A percentile compares a stretch with the other conserved stretches of the same genome.
Evolutionary conservation across 2,329 filamentous ascomycete species (phyloP).

Genomic region (Didymella pinodella): DNA sequence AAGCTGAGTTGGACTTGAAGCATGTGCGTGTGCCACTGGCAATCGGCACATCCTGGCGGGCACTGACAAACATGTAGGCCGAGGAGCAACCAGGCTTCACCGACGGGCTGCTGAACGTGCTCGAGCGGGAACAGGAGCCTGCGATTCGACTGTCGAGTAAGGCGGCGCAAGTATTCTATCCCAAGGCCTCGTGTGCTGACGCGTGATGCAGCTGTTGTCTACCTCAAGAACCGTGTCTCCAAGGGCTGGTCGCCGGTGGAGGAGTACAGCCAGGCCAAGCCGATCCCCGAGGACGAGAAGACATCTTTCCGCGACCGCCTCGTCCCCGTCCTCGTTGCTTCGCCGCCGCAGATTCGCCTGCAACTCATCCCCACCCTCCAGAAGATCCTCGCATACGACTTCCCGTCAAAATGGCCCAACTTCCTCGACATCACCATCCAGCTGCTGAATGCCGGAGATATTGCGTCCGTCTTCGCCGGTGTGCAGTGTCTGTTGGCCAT

Average conservation of each 20-base stretch:
- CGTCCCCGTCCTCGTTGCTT: constrained; percentile 84
- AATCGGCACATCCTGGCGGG: constrained; percentile 20
- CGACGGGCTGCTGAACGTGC: constrained; percentile 87
- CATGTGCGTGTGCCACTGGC: constrained; percentile 64
- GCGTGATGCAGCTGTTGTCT: constrained; percentile 78
- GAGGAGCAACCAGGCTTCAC: constrained; percentile 90
- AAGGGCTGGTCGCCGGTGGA: constrained; percentile 86
- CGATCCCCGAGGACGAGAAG: constrained; percentile 90
- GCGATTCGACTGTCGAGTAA: constrained; percentile 88
- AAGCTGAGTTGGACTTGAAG: constrained; percentile 83
- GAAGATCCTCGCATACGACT: constrained; percentile 95
- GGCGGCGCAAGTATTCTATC: constrained; percentile 31
- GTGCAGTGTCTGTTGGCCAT: constrained; percentile 93
- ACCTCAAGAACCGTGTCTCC: constrained; percentile 96
- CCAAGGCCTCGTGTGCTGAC: constrained; percentile 31
- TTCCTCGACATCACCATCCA: constrained; percentile 94
- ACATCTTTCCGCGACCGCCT: constrained; percentile 84
- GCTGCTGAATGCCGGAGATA: constrained; percentile 85
- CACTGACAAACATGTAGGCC: constrained; percentile 65
- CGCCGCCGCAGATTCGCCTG: constrained; percentile 81
- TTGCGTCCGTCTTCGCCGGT: constrained; percentile 87
- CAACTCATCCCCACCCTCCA: constrained; percentile 94
- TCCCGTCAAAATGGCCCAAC: constrained; percentile 90
- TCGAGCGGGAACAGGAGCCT: constrained; percentile 86
- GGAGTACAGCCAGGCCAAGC: constrained; percentile 73